These are phyloP conservation scores for Dalbergia oliveri DNA, from an alignment of 306 rosid genomes.

Conservation along the genomic window DNA sequence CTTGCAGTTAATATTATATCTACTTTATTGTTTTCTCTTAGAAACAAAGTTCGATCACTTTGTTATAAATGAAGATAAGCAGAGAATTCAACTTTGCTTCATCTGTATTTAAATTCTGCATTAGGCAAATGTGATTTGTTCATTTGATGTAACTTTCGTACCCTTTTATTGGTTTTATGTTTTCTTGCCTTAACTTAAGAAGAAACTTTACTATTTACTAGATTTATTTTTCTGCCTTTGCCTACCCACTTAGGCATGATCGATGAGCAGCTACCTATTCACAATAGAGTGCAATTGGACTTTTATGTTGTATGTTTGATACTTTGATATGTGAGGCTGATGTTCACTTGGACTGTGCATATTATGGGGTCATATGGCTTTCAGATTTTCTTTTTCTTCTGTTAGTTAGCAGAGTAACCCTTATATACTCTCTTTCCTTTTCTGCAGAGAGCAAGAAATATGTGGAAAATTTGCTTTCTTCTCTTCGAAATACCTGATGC, in stretches of 20 bases:
- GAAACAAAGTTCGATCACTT: constrained; percentile 7
- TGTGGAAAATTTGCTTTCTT: constrained; percentile 85
- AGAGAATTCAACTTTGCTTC: constrained; percentile 2
- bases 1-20: not conserved
- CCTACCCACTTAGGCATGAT: not conserved
- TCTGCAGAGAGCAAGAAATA: constrained; percentile 80
- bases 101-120: not conserved
- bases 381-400: constrained; percentile 20
- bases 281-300: constrained; percentile 8
- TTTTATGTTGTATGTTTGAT: constrained; percentile 10
- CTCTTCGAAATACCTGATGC: constrained; percentile 73
- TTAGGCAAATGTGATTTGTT: constrained; percentile 7
- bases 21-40: not conserved
- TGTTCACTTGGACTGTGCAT: constrained; percentile 25
- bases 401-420: constrained; percentile 4
- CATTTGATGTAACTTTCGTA: not conserved
- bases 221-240: constrained; percentile 9
- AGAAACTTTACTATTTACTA: not conserved
- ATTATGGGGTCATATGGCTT: constrained; percentile 23
- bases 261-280: not conserved
- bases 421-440: constrained; percentile 26
- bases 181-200: constrained; percentile 17
- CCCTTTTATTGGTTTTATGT: not conserved
- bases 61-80: constrained; percentile 7
- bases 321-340: constrained; percentile 20